Base-by-base conservation (phyloP, 2,329 filamentous ascomycete genomes). In the Penicillium sp. region DNA sequence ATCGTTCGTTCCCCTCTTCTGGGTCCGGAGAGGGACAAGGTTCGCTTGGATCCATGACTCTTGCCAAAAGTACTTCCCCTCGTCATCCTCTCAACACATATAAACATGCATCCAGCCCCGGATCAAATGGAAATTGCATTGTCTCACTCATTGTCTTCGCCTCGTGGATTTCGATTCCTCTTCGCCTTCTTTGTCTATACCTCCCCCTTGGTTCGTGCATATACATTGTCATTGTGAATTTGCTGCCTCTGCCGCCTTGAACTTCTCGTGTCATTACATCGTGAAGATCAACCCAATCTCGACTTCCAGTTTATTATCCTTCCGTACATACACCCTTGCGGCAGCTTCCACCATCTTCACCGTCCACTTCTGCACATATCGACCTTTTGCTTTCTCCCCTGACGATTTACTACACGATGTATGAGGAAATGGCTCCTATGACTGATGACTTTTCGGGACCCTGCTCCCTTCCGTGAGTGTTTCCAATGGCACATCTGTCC, bases 391-490 rank as follows among this genome's bases (percentile, higher is more conserved):
- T n/a, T n/a, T n/a, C n/a, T n/a, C n/a, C n/a, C n/a, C 25, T 44
- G 14, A 52, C 45, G 32, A 46, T 20, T 8, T 25, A 36, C 35
- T 15, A 54, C n/a, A n/a, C 37, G 40, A 58, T 61, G 54, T 55
- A 55, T 42, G 58, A 62, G 41, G 54, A 62, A 39, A 56, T 60
- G 42, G 45, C 39, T 37, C 42, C 48, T 29, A 54, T 55, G 39
- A 48, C 55, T 43, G 57, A 55, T 20, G 54, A 60, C 12, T 39
- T 48, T 23, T 47, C 46, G 18, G 57, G 56, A 32, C 61, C 55
- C 41, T 60, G 56, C 51, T 58, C 60, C 44, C 49, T 64, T 26
- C 62, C 62, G 62, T 65, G 46, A 61, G 62, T 53, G 16, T 8
- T 6, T 11, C 9, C 12, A 6, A 4, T 11, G 10, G 10, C 6